A percentile compares a stretch with the other conserved stretches of the same genome.
Evolutionary conservation across 2,329 filamentous ascomycete genomes (phyloP).

Genomic region (Zalaria obscura): DNA sequence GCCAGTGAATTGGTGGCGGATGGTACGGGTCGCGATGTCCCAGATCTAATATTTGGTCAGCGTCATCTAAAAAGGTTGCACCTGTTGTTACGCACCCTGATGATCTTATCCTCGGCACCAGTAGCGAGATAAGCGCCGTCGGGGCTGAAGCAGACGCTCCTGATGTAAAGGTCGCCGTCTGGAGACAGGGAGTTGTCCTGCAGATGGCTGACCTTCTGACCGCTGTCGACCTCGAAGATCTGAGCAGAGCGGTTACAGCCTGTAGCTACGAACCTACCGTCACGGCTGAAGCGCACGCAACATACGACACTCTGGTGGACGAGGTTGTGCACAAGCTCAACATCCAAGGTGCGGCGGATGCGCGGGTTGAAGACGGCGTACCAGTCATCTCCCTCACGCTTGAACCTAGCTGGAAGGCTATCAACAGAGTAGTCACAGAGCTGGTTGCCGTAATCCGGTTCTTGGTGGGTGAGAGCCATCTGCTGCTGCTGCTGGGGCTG

Average conservation of each 20-base stretch:
- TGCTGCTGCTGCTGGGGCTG: constrained; percentile 21
- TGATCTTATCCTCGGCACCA: constrained; percentile 93
- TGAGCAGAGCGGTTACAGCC: constrained; percentile 98
- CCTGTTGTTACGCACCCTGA: constrained; percentile 49
- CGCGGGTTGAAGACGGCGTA: constrained; percentile 93
- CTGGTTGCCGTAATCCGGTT: constrained; percentile 41
- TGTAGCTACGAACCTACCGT: constrained; percentile 90
- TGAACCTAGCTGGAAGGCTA: constrained; percentile 68
- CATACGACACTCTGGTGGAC: constrained; percentile 93
- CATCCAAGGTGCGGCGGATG: constrained; percentile 77
- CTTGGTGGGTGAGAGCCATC: constrained; percentile 12
- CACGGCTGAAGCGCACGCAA: constrained; percentile 91
- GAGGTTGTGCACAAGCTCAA: constrained; percentile 86
- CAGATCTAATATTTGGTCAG: constrained; percentile 50
- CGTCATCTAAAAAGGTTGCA: constrained; percentile 7
- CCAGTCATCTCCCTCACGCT: constrained; percentile 86
- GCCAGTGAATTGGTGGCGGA: constrained; percentile 86
- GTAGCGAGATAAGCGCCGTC: constrained; percentile 90
- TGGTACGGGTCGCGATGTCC: constrained; percentile 74
- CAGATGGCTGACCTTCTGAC: constrained; percentile 75
- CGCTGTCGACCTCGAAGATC: constrained; percentile 85
- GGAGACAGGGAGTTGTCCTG: constrained; percentile 81
- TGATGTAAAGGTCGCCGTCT: constrained; percentile 86
- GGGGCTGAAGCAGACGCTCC: constrained; percentile 96
- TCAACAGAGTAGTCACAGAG: constrained; percentile 81